These are phyloP conservation scores for Penicillium paneum DNA, from an alignment of 2,329 filamentous ascomycete genomes.

Conservation along the genomic window DNA sequence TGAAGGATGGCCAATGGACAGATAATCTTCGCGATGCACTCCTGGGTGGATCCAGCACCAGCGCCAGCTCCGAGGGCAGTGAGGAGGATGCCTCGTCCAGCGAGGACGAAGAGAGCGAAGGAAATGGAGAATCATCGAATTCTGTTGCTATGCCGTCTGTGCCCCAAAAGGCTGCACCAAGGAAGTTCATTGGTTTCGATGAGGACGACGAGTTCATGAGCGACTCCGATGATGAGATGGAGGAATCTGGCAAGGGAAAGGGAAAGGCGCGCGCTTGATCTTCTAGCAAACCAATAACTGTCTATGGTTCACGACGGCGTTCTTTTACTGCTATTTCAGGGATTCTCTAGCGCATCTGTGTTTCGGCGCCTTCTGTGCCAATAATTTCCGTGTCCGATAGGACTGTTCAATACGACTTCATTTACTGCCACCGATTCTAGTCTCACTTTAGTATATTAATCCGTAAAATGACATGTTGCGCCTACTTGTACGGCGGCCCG, in stretches of 20 bases:
- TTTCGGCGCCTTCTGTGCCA: constrained; percentile 11
- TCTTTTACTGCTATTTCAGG: constrained; percentile 6
- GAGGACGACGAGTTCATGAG: constrained; percentile 49
- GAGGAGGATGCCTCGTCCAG: constrained; percentile 31
- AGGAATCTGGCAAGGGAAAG: constrained; percentile 36
- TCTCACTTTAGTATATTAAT: not conserved
- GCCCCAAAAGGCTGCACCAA: constrained; percentile 27
- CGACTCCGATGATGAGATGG: constrained; percentile 37
- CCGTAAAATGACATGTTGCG: not conserved
- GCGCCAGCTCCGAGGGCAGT: constrained; percentile 42
- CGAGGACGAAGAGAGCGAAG: constrained; percentile 39
- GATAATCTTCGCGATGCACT: constrained; percentile 41
- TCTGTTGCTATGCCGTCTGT: constrained; percentile 24
- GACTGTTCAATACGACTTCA: not conserved
- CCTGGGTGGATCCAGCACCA: constrained; percentile 37
- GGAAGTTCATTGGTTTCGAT: constrained; percentile 48
- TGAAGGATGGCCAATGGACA: constrained; percentile 58
- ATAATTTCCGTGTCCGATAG: not conserved
- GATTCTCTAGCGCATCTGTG: constrained; percentile 6
- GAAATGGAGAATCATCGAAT: constrained; percentile 27
- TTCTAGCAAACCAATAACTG: not conserved
- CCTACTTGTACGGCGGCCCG: constrained; percentile 14
- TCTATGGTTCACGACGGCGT: constrained; percentile 22
- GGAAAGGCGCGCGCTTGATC: constrained; percentile 32
- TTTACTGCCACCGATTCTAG: not conserved